These are phyloP conservation scores for Cadophora luteo-olivacea DNA, from an alignment of 2,329 filamentous ascomycete species.

Conservation along the genomic window DNA sequence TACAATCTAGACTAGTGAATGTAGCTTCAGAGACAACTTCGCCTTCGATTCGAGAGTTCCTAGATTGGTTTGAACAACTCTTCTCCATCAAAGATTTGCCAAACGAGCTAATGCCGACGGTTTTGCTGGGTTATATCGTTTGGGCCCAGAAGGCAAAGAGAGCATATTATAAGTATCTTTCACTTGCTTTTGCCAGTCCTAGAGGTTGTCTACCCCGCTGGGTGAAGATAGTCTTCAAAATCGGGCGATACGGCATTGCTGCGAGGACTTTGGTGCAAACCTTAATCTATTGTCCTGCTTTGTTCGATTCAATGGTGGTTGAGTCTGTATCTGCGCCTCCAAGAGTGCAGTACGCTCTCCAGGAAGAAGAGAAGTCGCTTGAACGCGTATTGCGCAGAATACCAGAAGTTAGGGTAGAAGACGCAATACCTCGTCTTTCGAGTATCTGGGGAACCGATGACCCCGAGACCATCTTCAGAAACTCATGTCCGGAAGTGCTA, in stretches of 20 bases:
- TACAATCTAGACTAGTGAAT: conserved; percentile 20
- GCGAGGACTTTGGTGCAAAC: conserved; percentile 43
- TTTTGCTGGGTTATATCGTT: conserved; percentile 27
- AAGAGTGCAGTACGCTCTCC: background rate
- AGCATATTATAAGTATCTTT: conserved; percentile 36
- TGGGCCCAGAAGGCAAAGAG: conserved; percentile 43
- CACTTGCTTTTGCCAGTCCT: conserved; percentile 25
- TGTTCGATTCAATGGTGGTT: conserved; percentile 39
- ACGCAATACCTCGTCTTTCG: conserved; percentile 26
- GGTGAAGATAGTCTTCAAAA: conserved; percentile 37
- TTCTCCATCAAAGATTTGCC: conserved; percentile 16
- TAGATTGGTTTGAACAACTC: conserved; percentile 27
- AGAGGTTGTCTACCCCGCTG: conserved; percentile 24
- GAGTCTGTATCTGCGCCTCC: conserved; percentile 21
- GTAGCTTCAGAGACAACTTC: background rate
- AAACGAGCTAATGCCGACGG: background rate
- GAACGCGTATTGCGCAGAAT: conserved; percentile 24
- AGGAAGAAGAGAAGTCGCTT: conserved; percentile 23
- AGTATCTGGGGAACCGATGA: conserved; percentile 32
- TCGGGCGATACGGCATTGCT: conserved; percentile 42
- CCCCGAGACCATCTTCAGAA: conserved; percentile 34
- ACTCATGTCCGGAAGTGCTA: conserved; percentile 34
- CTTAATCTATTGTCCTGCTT: conserved; percentile 35
- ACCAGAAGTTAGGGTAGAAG: conserved; percentile 18
- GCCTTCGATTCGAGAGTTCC: conserved; percentile 17